A percentile compares a stretch with the other conserved stretches of the same genome.
Conservation (phyloP, 371 early-diverging fungal species). For the Parasitella parasitica region DNA sequence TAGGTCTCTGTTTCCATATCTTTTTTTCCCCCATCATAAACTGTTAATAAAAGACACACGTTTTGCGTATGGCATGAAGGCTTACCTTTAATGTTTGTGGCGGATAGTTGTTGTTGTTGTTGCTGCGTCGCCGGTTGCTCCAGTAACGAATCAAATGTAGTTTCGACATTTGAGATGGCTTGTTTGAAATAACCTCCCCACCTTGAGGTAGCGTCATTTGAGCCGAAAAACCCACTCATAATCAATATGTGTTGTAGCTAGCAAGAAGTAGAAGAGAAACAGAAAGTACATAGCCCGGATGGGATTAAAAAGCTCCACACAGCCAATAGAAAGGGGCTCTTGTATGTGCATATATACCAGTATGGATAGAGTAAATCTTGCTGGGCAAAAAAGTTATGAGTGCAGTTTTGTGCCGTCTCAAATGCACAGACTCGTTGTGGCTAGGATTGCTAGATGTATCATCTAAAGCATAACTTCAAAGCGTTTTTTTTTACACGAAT, state of each 20-base stretch:
- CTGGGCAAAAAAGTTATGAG: too few relatives aligned
- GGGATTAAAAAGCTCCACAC: background rate
- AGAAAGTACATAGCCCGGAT: background rate
- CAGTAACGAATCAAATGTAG: conserved; percentile 76
- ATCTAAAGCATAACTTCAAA: too few relatives aligned
- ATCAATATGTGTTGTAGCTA: background rate
- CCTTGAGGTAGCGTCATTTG: conserved; percentile 30
- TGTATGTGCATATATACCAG: too few relatives aligned
- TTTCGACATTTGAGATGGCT: conserved; percentile 78
- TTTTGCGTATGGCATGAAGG: background rate
- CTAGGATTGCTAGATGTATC: too few relatives aligned
- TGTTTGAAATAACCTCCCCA: conserved; percentile 76
- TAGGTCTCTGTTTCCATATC: conserved; percentile 43
- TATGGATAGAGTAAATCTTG: too few relatives aligned
- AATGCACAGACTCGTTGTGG: too few relatives aligned
- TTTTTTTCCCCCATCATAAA: background rate
- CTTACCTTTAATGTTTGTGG: background rate
- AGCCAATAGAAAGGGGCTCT: background rate
- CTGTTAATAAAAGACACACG: too few relatives aligned
- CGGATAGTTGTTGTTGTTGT: conserved; percentile 3
- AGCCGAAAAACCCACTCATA: conserved; percentile 48
- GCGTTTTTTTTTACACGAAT: too few relatives aligned
- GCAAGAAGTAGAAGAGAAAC: background rate
- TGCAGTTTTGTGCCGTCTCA: too few relatives aligned
- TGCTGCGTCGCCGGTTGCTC: conserved; percentile 39